Percentiles rank a stretch among this genome's conserved stretches.
Conservation (phyloP, 257 asterid genomes). For the Cinchona pubescens region DNA sequence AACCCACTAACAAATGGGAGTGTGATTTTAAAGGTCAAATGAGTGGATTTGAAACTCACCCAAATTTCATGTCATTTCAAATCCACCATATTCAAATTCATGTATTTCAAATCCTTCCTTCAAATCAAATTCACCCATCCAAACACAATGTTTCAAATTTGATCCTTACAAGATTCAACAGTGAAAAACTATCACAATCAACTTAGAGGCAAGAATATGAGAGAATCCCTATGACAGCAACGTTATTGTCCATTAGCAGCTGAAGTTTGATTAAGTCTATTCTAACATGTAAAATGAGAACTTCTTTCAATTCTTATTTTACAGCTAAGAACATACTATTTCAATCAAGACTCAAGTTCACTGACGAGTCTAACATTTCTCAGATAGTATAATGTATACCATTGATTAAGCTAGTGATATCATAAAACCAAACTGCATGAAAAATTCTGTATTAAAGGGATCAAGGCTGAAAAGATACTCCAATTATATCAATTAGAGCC, state of each 20-base stretch:
- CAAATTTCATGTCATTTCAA: no score
- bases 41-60: no score
- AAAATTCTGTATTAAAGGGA: neutral
- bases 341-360: neutral
- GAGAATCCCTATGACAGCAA: neutral
- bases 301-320: neutral
- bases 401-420: neutral
- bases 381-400: neutral
- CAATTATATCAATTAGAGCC: neutral
- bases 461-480: slow-evolving; percentile 5
- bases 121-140: no score
- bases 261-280: neutral
- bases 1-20: no score
- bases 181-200: neutral
- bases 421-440: neutral
- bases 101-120: no score
- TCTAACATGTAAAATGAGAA: neutral
- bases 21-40: no score
- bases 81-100: no score
- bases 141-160: no score
- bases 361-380: neutral
- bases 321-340: neutral
- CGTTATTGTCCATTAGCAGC: neutral
- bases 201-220: neutral
- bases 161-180: neutral